phyloP scores from a whole-genome alignment of 75 land plant species.

The Pinus tabuliformis region DNA sequence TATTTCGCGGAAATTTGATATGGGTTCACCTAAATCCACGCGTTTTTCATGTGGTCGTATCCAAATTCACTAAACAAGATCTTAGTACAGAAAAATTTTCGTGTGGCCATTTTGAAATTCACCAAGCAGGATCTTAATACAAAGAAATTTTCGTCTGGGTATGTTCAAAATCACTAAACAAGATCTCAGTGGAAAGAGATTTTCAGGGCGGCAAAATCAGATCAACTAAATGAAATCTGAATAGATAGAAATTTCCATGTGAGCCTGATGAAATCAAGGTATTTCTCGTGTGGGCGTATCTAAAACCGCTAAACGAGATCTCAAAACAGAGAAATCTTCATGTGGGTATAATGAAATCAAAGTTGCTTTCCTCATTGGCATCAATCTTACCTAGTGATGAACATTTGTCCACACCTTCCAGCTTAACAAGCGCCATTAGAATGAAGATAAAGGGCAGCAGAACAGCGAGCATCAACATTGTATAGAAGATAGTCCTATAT shows the following conservation, averaged over 20 bases:
- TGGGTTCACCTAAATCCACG: not conserved
- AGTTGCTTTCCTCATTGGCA: not conserved
- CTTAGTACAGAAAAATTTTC: not conserved
- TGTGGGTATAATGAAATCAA: not conserved
- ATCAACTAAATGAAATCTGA: no score
- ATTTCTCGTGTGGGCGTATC: not conserved
- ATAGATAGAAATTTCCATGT: no score
- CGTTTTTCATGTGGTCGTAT: not conserved
- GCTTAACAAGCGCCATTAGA: constrained; percentile 78
- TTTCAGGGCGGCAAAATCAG: no score
- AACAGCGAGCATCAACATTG: constrained; percentile 72
- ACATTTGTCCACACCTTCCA: constrained; percentile 71
- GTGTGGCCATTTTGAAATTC: no score
- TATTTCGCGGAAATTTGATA: not conserved
- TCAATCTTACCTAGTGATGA: constrained; percentile 70
- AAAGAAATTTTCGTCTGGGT: not conserved
- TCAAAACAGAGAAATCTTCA: constrained; percentile 1
- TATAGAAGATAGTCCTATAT: constrained; percentile 71
- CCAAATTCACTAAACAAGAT: not conserved
- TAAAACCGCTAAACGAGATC: no score
- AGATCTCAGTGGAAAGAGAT: no score
- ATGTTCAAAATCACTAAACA: no score
- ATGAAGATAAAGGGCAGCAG: constrained; percentile 89
- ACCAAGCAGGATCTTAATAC: no score
- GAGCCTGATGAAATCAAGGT: not conserved